A percentile compares a stretch with the other conserved stretches of the same genome.
Conservation (phyloP, 164 flowering plant genomes). For the Echeveria elegans region DNA sequence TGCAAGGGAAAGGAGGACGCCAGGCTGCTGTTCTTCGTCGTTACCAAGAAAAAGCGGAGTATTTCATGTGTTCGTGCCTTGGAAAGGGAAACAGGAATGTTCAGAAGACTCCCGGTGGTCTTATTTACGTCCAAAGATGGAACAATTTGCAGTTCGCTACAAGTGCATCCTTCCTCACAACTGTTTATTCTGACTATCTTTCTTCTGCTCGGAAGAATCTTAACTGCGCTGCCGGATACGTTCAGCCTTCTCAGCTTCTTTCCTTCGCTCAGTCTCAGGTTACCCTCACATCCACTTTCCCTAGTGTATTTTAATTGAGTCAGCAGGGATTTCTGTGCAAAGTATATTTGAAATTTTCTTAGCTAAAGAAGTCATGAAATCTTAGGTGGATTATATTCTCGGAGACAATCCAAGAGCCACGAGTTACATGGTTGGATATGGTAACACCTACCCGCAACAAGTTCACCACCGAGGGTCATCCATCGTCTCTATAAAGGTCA, state of each 20-base stretch:
- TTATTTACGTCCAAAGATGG: conserved; percentile 28
- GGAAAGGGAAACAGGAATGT: conserved; percentile 38
- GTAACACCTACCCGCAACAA: too few species aligned
- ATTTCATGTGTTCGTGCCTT: conserved; percentile 37
- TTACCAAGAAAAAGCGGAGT: conserved; percentile 23
- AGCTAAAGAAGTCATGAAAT: too few species aligned
- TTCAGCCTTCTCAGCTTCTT: conserved; percentile 20
- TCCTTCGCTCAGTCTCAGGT: conserved; percentile 38
- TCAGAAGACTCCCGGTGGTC: conserved; percentile 30
- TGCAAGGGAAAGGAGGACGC: too few species aligned
- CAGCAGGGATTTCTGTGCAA: too few species aligned
- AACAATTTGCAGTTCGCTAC: conserved; percentile 40
- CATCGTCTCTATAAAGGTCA: conserved; percentile 43
- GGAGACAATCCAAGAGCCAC: too few species aligned
- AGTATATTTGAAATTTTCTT: too few species aligned
- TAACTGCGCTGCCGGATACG: conserved; percentile 25
- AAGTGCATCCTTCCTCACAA: conserved; percentile 24
- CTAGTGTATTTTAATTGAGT: too few species aligned
- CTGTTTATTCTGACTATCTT: conserved; percentile 34
- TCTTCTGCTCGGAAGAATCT: conserved; percentile 8
- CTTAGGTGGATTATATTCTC: too few species aligned
- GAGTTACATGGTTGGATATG: too few species aligned
- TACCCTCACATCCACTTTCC: too few species aligned
- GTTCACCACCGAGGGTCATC: too few species aligned
- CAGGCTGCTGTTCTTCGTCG: too few species aligned